Evolutionary conservation across 2,329 filamentous ascomycete species (phyloP), one percentile per base, ranked within the genome.

Genomic region (Alternaria alternata): DNA sequence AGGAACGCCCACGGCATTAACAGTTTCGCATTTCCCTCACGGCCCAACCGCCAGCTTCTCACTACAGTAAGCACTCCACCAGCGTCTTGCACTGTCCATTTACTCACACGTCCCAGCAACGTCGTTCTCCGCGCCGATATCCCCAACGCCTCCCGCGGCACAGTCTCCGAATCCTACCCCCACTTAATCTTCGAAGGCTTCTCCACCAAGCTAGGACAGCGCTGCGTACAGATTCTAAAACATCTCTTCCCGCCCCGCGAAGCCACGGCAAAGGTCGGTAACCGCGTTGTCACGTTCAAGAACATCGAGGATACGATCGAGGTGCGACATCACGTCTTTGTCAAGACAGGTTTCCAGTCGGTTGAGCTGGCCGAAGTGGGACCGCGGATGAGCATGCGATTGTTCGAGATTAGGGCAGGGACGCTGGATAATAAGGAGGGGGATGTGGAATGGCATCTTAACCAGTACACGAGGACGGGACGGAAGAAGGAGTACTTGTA

Each of bases 181-280:
- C 94, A 98, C 74, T 84, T 99, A 3, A 92, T 99, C 64, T 98
- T 99, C 71, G 95, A 99, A 73, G 93, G 93, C 3, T 98, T 99
- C 80, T 91, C 86, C 5, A 93, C 91, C 6, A 87, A 86, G 34
- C 82, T 98, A 6, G 95, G 95, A 55, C 85, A 89, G 71, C 87
- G 95, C 18, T 89, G 97, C 16, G 91, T 93, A 52, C 94, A 96
- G 77, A 91, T 98, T 14, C 79, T 99, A 42, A 96, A 98, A 79
- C 94, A 99, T 70, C 82, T 97, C 3, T 99, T 97, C 73, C 95
- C 95, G 6, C 95, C 96, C 0, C 85, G 94, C 54, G 94, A 97
- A 71, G 85, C 88, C 1, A 90, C 88, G 66, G 84, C 84, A 34
- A 96, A 96, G 78, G 84, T 96, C 20, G 94, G 94, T 44, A 96